Conservation (phyloP, 331 rosid species). For the Cydonia oblonga region DNA sequence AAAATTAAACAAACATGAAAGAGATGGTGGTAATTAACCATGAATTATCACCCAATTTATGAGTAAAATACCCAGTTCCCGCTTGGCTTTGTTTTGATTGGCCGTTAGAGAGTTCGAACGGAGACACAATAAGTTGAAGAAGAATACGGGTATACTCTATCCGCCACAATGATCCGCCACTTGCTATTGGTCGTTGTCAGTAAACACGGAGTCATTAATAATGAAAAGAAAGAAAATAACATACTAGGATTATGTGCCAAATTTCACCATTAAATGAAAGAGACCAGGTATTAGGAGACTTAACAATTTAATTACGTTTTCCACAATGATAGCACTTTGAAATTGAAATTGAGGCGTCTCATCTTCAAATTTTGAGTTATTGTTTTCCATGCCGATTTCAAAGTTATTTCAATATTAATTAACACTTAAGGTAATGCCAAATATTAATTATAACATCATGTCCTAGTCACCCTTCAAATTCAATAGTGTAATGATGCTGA, state of each 20-base stretch:
- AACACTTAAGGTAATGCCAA: too few species aligned
- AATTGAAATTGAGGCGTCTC: background rate
- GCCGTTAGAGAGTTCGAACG: too few species aligned
- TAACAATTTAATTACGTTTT: too few species aligned
- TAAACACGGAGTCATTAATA: background rate
- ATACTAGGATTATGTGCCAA: background rate
- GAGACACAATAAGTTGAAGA: too few species aligned
- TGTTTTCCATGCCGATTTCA: background rate
- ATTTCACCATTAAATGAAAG: background rate
- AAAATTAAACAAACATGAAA: background rate
- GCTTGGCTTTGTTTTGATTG: background rate
- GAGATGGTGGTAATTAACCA: background rate
- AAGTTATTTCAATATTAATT: too few species aligned
- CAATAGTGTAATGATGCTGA: background rate
- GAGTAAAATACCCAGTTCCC: background rate
- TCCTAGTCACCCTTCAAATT: background rate
- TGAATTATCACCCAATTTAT: background rate
- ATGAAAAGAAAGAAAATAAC: background rate
- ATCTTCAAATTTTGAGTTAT: background rate
- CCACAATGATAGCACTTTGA: background rate
- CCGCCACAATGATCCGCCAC: rapidly evolving
- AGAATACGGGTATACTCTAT: too few species aligned
- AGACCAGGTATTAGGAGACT: background rate
- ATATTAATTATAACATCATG: too few species aligned
- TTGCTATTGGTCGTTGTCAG: background rate